Evolutionary conservation across 2,329 filamentous ascomycete species (phyloP), one percentile per base, ranked within the genome.

Genomic region (Penicillium brasilianum): DNA sequence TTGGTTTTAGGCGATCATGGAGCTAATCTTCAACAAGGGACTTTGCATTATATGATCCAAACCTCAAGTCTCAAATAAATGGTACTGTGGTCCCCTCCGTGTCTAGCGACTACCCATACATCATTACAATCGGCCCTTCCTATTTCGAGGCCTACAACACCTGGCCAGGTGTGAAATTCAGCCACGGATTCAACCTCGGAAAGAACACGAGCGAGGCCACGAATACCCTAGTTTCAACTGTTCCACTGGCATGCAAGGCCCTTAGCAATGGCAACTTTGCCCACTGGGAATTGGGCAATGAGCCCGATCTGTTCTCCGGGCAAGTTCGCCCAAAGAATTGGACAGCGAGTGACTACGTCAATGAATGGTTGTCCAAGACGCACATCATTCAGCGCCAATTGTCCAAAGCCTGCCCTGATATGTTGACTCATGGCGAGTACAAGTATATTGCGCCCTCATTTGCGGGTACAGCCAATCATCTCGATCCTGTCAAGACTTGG

Each of bases 131-230:
- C 41, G 87, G 87, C 0, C 84, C 85, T 0, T 81, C 83, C 0
- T 89, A 80, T 71, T 89, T 89, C 66, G 87, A 89, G 60, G 87
- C 86, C 0, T 89, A 88, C 70, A 70, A 70, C 18, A 87, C 85
- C 1, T 87, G 81, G 78, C 81, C 85, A 2, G 76, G 79, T 48
- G 81, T 82, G 28, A 84, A 83, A 61, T 89, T 84, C 73, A 80
- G 81, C 1, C 85, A 89, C 68, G 87, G 87, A 51, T 88, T 89
- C 78, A 88, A 89, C 57, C 71, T 84, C 11, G 82, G 76, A 13
- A 78, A 85, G 39, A 87, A 87, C 65, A 81, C 79, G 36, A 80
- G 82, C 6, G 74, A 71, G 10, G 85, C 82, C 3, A 82, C 83
- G 75, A 73, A 82, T 36, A 84, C 82, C 0, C 78, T 88, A 1